Evolutionary conservation across 768 basidiomycete genomes (phyloP), one percentile per base, ranked within the genome.

Genomic region (Collybiopsis luxurians): DNA sequence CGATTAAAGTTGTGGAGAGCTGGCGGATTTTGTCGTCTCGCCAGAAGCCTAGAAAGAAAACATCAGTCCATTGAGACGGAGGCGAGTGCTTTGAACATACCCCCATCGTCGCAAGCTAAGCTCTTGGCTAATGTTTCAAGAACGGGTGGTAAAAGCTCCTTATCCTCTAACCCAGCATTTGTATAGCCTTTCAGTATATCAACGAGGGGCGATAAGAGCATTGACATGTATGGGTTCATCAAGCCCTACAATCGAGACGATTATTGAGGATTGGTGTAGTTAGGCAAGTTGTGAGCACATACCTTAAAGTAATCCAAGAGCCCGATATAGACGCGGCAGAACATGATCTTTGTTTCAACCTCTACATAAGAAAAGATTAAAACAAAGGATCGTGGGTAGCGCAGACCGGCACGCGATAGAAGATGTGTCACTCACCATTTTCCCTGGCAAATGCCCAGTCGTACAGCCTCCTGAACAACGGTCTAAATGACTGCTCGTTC

Each of bases 251-350:
- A 23, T 36, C 34, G 23, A 53, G 23, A 13, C 17, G 52, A 26
- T 42, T 15, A 53, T 19, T 17, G 19, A 31, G 30, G 15, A 21
- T 19, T 11, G 15, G 3, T 19, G 12, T 17, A 15, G 11, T 17
- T 38, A 12, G 12, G 13, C 27, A 11, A 45, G 0, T 1, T 48
- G 7, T 36, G 60, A n/a, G n/a, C n/a, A n/a, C 75, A 61, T 64
- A 87, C 94, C 83, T 92, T 93, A 79, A 98, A 96, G 74, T 86
- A 92, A 59, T 90, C 86, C 19, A 98, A 74, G 15, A 99, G 74
- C 0, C 82, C 75, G 23, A 77, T 75, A 66, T 95, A 90, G 15
- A 91, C 73, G 59, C 83, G 84, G 62, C 86, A 87, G 65, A 98
- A 92, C 0, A 85, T 85, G 21, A 85, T 76, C 64, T 83, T 86